Evolutionary conservation across 441 rosid genomes (phyloP).

Genomic region (Viola pubescens): DNA sequence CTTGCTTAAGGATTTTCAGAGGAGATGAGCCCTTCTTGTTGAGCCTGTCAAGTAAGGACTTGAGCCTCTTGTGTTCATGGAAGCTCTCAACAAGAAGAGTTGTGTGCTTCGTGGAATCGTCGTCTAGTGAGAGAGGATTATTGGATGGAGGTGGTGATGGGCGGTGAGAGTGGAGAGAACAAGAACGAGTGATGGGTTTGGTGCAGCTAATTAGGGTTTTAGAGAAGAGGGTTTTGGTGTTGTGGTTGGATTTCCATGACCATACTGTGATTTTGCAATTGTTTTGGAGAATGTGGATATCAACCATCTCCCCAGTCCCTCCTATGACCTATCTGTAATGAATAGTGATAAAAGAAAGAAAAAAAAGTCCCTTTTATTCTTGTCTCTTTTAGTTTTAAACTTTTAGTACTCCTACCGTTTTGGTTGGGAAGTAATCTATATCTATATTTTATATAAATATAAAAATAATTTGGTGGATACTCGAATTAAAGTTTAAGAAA

Average conservation of each 20-base stretch:
- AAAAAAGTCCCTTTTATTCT: no score
- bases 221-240: neutral
- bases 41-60: constrained; percentile 34
- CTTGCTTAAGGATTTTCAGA: constrained; percentile 41
- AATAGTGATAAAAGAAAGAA: no score
- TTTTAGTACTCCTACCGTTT: no score
- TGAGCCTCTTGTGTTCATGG: constrained; percentile 35
- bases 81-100: constrained; percentile 40
- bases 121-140: neutral
- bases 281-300: neutral
- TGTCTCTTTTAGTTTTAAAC: no score
- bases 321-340: no score
- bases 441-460: no score
- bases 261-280: neutral
- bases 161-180: constrained; percentile 4
- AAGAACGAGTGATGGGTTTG: constrained; percentile 3
- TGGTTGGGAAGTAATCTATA: no score
- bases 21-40: constrained; percentile 32
- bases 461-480: no score
- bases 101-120: constrained; percentile 23
- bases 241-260: constrained; percentile 18
- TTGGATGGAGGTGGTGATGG: constrained; percentile 1
- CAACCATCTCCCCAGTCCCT: no score
- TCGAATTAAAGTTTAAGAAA: no score
- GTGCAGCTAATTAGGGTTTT: constrained; percentile 10